Evolutionary conservation across 371 early-diverging fungal genomes (phyloP).

Genomic region (Apophysomyces elegans): DNA sequence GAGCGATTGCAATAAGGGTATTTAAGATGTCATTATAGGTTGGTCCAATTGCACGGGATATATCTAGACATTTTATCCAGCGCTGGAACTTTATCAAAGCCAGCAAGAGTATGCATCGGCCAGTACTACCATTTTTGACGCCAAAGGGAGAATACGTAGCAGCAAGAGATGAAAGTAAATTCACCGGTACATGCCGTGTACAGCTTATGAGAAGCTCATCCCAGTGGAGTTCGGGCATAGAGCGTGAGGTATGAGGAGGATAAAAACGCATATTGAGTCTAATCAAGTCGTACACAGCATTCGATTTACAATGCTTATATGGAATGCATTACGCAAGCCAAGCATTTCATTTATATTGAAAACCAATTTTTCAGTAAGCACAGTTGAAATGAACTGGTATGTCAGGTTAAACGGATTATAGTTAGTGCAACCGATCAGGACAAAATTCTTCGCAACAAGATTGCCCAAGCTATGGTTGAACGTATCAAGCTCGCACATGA

Average conservation of each 20-base stretch:
- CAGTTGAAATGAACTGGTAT: neutral
- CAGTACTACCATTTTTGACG: conserved; percentile 71
- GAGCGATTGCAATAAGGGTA: too few relatives aligned
- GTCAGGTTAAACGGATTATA: conserved; percentile 11
- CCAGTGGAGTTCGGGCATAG: conserved; percentile 72
- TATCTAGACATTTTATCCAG: conserved; percentile 89
- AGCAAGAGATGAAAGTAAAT: conserved; percentile 69
- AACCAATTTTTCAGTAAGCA: conserved; percentile 92
- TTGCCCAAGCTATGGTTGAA: conserved; percentile 71
- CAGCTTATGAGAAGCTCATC: conserved; percentile 74
- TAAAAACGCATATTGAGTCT: neutral
- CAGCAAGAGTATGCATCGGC: conserved; percentile 66
- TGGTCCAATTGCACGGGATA: conserved; percentile 82
- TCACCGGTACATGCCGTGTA: conserved; percentile 68
- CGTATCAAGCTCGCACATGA: conserved; percentile 80
- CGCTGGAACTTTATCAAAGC: conserved; percentile 90
- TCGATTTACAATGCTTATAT: conserved; percentile 89
- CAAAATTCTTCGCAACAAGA: conserved; percentile 48
- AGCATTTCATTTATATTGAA: conserved; percentile 94
- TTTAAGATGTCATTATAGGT: conserved; percentile 25
- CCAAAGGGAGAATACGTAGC: conserved; percentile 84
- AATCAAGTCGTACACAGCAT: conserved; percentile 40
- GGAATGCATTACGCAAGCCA: conserved; percentile 73
- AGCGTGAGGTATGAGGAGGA: conserved; percentile 43
- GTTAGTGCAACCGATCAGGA: conserved; percentile 51